Evolutionary conservation across 2,329 filamentous ascomycete genomes (phyloP), one percentile per base, ranked within the genome.

Genomic region (Sclerotinia glacialis): DNA sequence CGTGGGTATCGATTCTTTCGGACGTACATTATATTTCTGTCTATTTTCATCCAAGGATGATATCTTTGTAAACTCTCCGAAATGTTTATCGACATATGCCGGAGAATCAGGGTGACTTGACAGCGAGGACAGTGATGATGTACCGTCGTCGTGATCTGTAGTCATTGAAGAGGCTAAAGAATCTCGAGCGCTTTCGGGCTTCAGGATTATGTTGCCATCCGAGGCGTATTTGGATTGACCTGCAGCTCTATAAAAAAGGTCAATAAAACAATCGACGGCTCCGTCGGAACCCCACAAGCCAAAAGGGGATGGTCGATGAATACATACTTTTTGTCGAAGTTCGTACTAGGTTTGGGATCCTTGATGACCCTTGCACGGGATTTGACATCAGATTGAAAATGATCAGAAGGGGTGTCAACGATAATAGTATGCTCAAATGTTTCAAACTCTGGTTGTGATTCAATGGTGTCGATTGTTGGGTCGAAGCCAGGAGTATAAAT

Each of bases 1-100:
- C 65, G 85, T 81, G 21, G 94, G 93, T 73, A 99, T 93, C 21
- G 94, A 96, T 9, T 92, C 91, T 73, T 88, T 92, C 16, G 92
- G 89, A 50, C 85, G 85, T 68, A 90, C 85, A 72, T 88, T 85
- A 75, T 84, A 86, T 69, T 74, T 78, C 62, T 76, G 78, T 47
- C 75, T 72, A 47, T 72, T 72, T 53, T 73, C 70, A 70, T 71
- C 66, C 69, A 72, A 73, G 47, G 72, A 70, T 55, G 67, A 55
- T 44, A 59, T 53, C 26, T 74, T 72, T 68, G 67, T 68, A 55
- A 67, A 67, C 40, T 71, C 69, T 54, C 78, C 79, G 64, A 77
- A 78, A 26, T 72, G 73, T n/a, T 71, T 74, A 67, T 80, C 80
- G 62, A 77, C 71, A 65, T 86, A 84, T 67, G 83, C 77, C 55